Conservation (phyloP, 2,329 filamentous ascomycete genomes). For the Calonectria naviculata region DNA sequence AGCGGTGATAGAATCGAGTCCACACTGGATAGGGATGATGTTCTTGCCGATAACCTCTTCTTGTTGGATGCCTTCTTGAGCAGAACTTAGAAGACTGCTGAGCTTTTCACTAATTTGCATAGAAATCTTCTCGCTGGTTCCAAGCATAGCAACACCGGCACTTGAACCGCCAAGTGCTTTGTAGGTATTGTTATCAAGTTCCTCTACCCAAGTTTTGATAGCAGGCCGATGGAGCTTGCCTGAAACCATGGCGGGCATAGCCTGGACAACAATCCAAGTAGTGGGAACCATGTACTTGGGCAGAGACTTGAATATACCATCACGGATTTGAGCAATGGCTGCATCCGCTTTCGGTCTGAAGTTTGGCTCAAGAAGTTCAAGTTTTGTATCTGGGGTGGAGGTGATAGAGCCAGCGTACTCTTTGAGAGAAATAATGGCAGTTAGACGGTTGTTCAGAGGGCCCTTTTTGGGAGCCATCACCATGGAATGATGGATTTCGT, state of each 20-base stretch:
- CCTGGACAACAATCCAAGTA: constrained; percentile 21
- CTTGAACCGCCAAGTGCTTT: constrained; percentile 11
- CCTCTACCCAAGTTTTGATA: constrained; percentile 56
- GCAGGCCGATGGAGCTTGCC: constrained; percentile 38
- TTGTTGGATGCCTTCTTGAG: not conserved
- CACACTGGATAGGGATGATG: not conserved
- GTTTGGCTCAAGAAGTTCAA: not conserved
- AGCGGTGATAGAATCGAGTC: not conserved
- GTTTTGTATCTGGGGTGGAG: not conserved
- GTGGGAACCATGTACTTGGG: constrained; percentile 34
- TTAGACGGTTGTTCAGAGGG: constrained; percentile 20
- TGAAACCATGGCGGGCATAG: constrained; percentile 24
- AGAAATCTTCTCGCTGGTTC: not conserved
- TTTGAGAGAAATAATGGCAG: constrained; percentile 24
- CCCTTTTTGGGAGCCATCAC: constrained; percentile 49
- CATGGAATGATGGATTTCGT: constrained; percentile 59
- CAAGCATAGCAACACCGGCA: not conserved
- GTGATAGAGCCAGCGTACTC: not conserved
- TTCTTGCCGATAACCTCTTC: not conserved
- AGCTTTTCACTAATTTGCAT: not conserved
- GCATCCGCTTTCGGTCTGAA: not conserved
- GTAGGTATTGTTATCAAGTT: constrained; percentile 50
- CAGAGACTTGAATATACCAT: constrained; percentile 14
- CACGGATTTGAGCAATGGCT: not conserved
- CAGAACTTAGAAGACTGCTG: not conserved